Percentiles rank a stretch among this genome's conserved stretches.
Conservation (phyloP, 208 protist genomes). For the Blastocrithidia nonstop region DNA sequence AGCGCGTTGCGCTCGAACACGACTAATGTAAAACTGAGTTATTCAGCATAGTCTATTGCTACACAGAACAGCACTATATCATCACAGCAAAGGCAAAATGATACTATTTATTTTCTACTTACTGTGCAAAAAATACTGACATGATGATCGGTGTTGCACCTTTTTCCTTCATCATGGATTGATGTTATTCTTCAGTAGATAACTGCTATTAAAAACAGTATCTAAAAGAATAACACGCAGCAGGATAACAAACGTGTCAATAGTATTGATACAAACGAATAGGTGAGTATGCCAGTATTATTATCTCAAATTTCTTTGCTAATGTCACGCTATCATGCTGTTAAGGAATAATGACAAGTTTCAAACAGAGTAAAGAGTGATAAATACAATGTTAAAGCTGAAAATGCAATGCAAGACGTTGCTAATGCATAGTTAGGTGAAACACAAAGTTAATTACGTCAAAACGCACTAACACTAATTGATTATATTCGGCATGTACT, state of each 20-base stretch:
- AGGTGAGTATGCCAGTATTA: conserved; percentile 10
- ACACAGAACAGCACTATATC: too few relatives aligned
- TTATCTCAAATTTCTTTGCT: conserved; percentile 27
- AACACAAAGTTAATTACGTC: too few relatives aligned
- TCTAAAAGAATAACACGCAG: conserved; percentile 9
- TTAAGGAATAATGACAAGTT: conserved; percentile 32
- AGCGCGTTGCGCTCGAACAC: conserved; percentile 6
- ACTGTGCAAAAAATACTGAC: conserved; percentile 30
- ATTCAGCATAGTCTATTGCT: too few relatives aligned
- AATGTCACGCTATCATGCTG: conserved; percentile 49
- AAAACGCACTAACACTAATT: too few relatives aligned
- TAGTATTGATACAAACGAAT: not conserved
- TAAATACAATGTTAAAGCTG: too few relatives aligned
- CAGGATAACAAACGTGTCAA: conserved; percentile 8
- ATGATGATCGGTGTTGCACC: conserved; percentile 63
- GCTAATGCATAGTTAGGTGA: too few relatives aligned
- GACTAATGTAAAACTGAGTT: too few relatives aligned
- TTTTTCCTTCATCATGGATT: conserved; percentile 70
- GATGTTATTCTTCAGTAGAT: conserved; percentile 24
- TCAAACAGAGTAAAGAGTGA: too few relatives aligned
- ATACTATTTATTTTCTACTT: conserved; percentile 15
- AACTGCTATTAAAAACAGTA: too few relatives aligned
- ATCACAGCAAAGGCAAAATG: too few relatives aligned
- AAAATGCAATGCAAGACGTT: too few relatives aligned
- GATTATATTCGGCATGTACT: too few relatives aligned